Conservation (phyloP, 257 asterid species). For the Cruciata laevipes region DNA sequence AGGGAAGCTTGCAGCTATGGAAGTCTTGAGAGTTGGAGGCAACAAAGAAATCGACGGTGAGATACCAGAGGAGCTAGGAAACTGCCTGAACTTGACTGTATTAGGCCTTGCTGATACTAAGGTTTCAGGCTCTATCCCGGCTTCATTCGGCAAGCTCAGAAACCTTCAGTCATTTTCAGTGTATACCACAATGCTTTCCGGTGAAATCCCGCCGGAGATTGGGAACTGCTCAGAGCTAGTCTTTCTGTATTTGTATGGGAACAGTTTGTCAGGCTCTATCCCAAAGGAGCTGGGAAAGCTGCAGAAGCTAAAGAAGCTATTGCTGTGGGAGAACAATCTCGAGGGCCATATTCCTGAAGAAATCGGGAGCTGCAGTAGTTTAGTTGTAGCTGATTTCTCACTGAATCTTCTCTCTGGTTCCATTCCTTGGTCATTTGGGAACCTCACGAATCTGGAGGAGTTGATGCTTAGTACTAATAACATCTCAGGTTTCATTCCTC, state of each 20-base stretch:
- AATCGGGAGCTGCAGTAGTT: slow-evolving; percentile 49
- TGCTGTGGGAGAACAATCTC: slow-evolving; percentile 61
- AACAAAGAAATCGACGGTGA: slow-evolving; percentile 55
- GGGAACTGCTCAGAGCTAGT: slow-evolving; percentile 69
- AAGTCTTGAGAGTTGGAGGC: slow-evolving; percentile 57
- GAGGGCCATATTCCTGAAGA: slow-evolving; percentile 49
- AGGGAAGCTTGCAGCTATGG: slow-evolving; percentile 39
- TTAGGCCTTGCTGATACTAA: slow-evolving; percentile 67
- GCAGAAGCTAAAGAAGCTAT: slow-evolving; percentile 50
- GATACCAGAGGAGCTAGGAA: slow-evolving; percentile 51
- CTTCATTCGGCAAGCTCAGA: slow-evolving; percentile 46
- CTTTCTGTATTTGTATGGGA: slow-evolving; percentile 52
- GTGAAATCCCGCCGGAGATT: slow-evolving; percentile 50
- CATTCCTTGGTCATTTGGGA: slow-evolving; percentile 54
- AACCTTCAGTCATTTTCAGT: slow-evolving; percentile 51
- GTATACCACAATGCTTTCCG: slow-evolving; percentile 68
- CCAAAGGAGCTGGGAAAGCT: slow-evolving; percentile 61
- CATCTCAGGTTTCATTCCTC: slow-evolving; percentile 64
- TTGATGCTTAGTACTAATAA: slow-evolving; percentile 74
- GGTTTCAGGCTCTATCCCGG: slow-evolving; percentile 53
- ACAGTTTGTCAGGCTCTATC: slow-evolving; percentile 49
- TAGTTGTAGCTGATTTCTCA: slow-evolving; percentile 50
- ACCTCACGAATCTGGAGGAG: slow-evolving; percentile 52
- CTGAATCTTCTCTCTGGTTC: slow-evolving; percentile 43
- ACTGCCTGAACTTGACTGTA: slow-evolving; percentile 40